phyloP scores from a whole-genome alignment of 1,284 basidiomycete species.

The Sporisorium graminicola region DNA sequence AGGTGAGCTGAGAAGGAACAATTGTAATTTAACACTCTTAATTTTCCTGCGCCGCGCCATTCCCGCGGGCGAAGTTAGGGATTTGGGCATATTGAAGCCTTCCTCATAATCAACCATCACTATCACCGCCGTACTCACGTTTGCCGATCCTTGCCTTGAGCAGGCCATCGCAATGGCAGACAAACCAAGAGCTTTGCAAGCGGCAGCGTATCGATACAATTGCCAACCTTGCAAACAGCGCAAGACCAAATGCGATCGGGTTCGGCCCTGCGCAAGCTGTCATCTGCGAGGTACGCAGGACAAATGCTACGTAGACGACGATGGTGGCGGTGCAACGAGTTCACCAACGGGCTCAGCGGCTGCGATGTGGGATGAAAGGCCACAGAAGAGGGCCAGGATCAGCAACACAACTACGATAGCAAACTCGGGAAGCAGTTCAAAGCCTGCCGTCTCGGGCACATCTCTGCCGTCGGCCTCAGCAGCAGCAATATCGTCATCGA shows the following conservation, averaged over 20 bases:
- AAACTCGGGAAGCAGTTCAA: neutral
- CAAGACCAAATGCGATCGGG: conserved; percentile 53
- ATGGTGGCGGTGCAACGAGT: neutral
- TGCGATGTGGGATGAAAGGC: neutral
- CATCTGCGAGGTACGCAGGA: conserved; percentile 32
- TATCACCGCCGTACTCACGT: conserved; percentile 7
- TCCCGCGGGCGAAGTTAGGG: conserved; percentile 14
- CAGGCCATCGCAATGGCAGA: conserved; percentile 10
- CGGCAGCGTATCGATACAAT: conserved; percentile 42
- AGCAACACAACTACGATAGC: neutral
- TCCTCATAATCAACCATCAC: conserved; percentile 3
- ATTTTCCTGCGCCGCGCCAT: conserved; percentile 12
- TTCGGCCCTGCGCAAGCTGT: conserved; percentile 44
- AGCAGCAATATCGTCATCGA: neutral
- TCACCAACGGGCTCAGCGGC: neutral
- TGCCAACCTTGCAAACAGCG: conserved; percentile 50
- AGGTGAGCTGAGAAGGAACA: neutral
- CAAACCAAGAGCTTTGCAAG: conserved; percentile 24
- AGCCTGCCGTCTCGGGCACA: neutral
- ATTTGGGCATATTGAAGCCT: neutral
- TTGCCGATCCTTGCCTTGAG: neutral
- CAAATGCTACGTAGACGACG: conserved; percentile 24
- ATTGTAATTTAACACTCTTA: neutral
- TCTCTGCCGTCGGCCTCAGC: neutral
- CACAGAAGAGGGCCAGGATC: conserved; percentile 10